Evolutionary conservation across 495 filamentous ascomycete genomes (phyloP).

Genomic region (Articulospora tetracladia): DNA sequence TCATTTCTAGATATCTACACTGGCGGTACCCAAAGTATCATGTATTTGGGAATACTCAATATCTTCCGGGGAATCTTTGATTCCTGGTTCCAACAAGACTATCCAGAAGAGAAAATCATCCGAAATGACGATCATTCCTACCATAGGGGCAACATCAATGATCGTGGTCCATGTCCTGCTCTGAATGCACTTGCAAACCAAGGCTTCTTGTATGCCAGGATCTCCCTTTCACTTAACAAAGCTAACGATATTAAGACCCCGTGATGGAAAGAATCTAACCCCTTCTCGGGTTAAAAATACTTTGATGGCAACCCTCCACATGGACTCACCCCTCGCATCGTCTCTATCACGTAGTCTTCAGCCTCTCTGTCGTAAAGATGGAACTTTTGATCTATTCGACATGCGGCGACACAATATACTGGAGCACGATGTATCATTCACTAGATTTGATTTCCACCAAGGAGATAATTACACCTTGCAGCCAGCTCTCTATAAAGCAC

Average conservation of each 20-base stretch:
- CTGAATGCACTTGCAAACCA: slow-evolving; percentile 28
- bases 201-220: slow-evolving; percentile 23
- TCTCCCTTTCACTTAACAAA: slow-evolving; percentile 3
- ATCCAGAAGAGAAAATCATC: neutral
- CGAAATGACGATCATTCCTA: slow-evolving; percentile 27
- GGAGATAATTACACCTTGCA: slow-evolving; percentile 36
- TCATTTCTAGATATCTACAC: no score
- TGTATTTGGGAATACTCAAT: slow-evolving; percentile 5
- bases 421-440: slow-evolving; percentile 35
- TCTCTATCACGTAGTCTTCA: slow-evolving; percentile 25
- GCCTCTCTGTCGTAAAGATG: slow-evolving; percentile 23
- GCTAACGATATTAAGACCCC: slow-evolving; percentile 25
- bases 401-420: slow-evolving; percentile 31
- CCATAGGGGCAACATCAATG: slow-evolving; percentile 23
- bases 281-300: slow-evolving; percentile 26
- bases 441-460: slow-evolving; percentile 30
- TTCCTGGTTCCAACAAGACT: neutral
- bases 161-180: slow-evolving; percentile 27
- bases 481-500: slow-evolving; percentile 28
- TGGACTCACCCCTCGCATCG: slow-evolving; percentile 20
- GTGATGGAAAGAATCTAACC: slow-evolving; percentile 34
- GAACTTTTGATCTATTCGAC: slow-evolving; percentile 32
- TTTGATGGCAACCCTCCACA: slow-evolving; percentile 28
- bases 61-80: slow-evolving; percentile 1
- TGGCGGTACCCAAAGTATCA: no score